A percentile compares a stretch with the other conserved stretches of the same genome.
These are phyloP conservation scores for Leccinum arenicola DNA, from an alignment of 768 basidiomycete species.

Conservation along the genomic window DNA sequence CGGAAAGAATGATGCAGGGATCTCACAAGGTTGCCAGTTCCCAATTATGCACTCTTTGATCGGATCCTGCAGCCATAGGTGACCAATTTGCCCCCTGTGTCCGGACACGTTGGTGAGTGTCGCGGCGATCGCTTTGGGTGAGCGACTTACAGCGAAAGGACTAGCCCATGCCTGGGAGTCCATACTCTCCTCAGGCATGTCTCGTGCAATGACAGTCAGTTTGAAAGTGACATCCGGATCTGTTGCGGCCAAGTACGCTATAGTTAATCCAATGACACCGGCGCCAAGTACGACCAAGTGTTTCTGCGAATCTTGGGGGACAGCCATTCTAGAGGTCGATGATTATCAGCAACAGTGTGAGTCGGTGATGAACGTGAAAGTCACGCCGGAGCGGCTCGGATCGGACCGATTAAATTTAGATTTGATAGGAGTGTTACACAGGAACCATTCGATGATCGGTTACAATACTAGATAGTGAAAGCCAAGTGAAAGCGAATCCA, in stretches of 20 bases:
- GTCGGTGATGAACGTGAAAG: background rate
- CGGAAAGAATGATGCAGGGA: background rate
- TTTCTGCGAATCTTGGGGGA: slow-evolving; percentile 2
- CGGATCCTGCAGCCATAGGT: slow-evolving; percentile 37
- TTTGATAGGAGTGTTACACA: background rate
- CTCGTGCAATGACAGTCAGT: slow-evolving; percentile 34
- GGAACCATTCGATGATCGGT: background rate
- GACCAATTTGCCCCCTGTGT: slow-evolving; percentile 47
- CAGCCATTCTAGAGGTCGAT: slow-evolving; percentile 10
- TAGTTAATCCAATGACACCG: slow-evolving; percentile 39
- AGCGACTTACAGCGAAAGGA: slow-evolving; percentile 45
- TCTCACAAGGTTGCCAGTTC: slow-evolving; percentile 44
- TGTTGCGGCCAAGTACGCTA: slow-evolving; percentile 33
- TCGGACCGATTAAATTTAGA: background rate
- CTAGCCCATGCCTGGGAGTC: slow-evolving; percentile 46
- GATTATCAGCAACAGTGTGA: background rate
- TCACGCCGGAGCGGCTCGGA: background rate
- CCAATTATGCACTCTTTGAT: slow-evolving; percentile 35
- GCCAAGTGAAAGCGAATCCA: background rate
- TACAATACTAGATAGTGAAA: background rate
- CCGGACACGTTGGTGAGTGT: background rate
- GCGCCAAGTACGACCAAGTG: slow-evolving; percentile 36
- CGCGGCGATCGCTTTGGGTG: background rate
- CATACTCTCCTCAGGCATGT: slow-evolving; percentile 34
- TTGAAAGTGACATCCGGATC: slow-evolving; percentile 17